Percentiles rank a stretch among this genome's conserved stretches.
phyloP scores from a whole-genome alignment of 176 grass and related monocot genomes.

The Ananas comosus region DNA sequence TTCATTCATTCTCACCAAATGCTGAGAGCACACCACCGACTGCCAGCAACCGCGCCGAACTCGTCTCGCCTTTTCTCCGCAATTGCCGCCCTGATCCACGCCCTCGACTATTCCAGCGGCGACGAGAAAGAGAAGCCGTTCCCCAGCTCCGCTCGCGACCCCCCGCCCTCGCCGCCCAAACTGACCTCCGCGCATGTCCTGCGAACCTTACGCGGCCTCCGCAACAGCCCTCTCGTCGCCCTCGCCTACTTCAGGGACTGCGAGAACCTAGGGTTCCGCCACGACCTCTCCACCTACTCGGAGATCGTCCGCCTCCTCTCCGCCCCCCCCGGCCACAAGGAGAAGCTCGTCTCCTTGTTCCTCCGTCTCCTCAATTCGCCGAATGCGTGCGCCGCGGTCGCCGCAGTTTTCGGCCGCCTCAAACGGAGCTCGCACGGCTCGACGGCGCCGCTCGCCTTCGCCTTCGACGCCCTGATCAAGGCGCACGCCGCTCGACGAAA shows the following conservation, averaged over 20 bases:
- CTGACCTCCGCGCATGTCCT: conserved; percentile 24
- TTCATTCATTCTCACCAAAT: not conserved
- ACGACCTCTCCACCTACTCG: conserved; percentile 43
- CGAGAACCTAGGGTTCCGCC: conserved; percentile 37
- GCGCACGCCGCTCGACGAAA: conserved; percentile 26
- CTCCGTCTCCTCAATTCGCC: conserved; percentile 23
- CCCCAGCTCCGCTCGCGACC: not conserved
- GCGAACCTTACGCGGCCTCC: conserved; percentile 29
- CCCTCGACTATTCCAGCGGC: conserved; percentile 29
- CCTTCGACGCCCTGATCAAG: conserved; percentile 41
- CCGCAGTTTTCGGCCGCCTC: conserved; percentile 36
- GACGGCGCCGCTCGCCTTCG: conserved; percentile 19
- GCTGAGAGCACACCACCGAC: conserved; percentile 1
- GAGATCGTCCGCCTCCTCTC: conserved; percentile 40
- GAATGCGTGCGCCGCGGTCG: conserved; percentile 16
- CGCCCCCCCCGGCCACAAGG: conserved; percentile 22
- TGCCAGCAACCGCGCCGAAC: not conserved
- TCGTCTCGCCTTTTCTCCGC: conserved; percentile 15
- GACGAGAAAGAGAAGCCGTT: conserved; percentile 45
- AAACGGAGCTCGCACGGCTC: conserved; percentile 3
- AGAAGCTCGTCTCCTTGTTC: conserved; percentile 43
- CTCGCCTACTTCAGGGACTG: conserved; percentile 60
- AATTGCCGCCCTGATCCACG: conserved; percentile 9
- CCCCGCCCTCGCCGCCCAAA: not conserved
- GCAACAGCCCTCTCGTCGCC: conserved; percentile 26